Percentiles rank a stretch among this genome's conserved stretches.
Conservation (phyloP, 306 rosid genomes). For the Geum urbanum region DNA sequence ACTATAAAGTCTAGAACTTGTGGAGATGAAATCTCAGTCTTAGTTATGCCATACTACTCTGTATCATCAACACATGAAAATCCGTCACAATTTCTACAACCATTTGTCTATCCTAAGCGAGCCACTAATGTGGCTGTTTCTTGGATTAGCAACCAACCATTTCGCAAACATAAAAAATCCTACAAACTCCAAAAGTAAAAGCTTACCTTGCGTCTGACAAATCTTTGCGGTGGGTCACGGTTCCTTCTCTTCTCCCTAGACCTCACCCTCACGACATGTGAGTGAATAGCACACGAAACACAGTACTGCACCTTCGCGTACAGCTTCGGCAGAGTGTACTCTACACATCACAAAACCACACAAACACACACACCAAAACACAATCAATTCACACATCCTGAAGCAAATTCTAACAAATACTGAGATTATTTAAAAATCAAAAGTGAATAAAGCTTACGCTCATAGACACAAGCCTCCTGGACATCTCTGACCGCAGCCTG, state of each 20-base stretch:
- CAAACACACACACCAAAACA: background rate
- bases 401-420: no score
- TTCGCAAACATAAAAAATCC: no score
- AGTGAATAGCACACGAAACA: slow-evolving; percentile 94
- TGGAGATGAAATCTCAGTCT: background rate
- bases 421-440: background rate
- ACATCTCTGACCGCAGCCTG: slow-evolving; percentile 98
- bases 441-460: slow-evolving; percentile 37
- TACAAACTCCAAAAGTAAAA: background rate
- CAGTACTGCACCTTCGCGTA: slow-evolving; percentile 98
- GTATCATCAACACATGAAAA: background rate
- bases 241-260: slow-evolving; percentile 80
- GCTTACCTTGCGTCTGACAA: slow-evolving; percentile 71
- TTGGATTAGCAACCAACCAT: no score
- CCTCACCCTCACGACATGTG: slow-evolving; percentile 93
- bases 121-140: no score
- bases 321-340: slow-evolving; percentile 83
- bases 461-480: slow-evolving; percentile 93
- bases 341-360: slow-evolving; percentile 30
- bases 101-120: no score
- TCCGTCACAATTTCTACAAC: background rate
- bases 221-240: slow-evolving; percentile 88
- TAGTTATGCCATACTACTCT: background rate
- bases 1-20: background rate
- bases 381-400: background rate